Base-by-base conservation (phyloP, 768 basidiomycete species). In the Mrakia frigida region DNA sequence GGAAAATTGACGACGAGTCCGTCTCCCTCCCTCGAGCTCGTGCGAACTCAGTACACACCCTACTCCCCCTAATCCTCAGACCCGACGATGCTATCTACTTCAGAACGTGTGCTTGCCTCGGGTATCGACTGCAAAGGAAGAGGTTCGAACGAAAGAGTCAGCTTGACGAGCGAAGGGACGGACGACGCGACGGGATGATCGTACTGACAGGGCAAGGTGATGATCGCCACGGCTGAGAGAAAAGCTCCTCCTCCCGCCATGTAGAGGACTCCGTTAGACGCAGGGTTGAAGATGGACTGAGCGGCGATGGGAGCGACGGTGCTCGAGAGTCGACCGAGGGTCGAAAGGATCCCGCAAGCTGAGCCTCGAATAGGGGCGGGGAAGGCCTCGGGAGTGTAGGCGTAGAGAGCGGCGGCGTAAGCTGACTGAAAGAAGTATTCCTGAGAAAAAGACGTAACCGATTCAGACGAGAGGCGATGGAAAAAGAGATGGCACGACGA, bases 371-470 rank as follows among this genome's bases (percentile, higher is more conserved):
- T 81, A 33, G 81, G 79, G 0, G 82, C 82, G 56, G 82, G 82
- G 78, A 83, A 82, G 21, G 81, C 75, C 78, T 83, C 83, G 16
- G 82, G 82, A 13, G 82, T 82, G 25, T 81, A 82, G n/a, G 81
- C 82, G 76, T 83, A 83, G 16, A 83, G 79, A 2, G 83, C 80
- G n/a, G 83, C 83, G 75, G 82, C 82, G 79, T 83, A 83, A 77
- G 81, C 80, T 0, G 70, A 71, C 43, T 76, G 75, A 39, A 60
- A 56, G 53, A 61, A 75, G 74, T 75, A 75, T 46, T 72, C 70
- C 52, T 53, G 16, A 59, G 37, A 25, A 25, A 2, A n/a, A n/a
- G 71, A 18, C 21, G n/a, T 6, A 37, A 3, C n/a, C n/a, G 21
- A 37, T 73, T 35, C 59, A 39, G 10, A 59, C 9, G 9, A 5